Evolutionary conservation across 2,329 filamentous ascomycete genomes (phyloP).

Genomic region (Chlorencoelia australis): DNA sequence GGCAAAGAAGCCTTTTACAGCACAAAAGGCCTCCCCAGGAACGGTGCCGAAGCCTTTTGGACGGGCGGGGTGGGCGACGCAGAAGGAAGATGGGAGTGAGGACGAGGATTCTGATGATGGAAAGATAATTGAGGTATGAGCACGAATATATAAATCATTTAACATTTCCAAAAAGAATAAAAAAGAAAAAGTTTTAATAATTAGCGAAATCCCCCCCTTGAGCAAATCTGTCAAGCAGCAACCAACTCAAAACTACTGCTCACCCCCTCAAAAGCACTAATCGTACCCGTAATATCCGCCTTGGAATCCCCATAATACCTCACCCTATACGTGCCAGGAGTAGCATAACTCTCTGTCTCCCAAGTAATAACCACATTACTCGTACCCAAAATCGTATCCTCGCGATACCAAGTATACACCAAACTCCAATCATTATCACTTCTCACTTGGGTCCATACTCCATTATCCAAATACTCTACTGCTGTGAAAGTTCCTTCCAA

Average conservation of each 20-base stretch:
- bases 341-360: conserved; percentile 55
- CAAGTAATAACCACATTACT: conserved; percentile 73
- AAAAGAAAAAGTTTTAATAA: neutral
- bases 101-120: conserved; percentile 25
- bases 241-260: conserved; percentile 31
- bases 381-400: conserved; percentile 55
- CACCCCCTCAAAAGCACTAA: conserved; percentile 58
- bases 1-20: too few species aligned
- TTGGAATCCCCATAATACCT: conserved; percentile 81
- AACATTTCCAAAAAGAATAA: neutral
- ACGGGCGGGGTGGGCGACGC: conserved; percentile 12
- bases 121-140: conserved; percentile 26
- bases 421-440: conserved; percentile 77
- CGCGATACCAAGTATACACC: conserved; percentile 69
- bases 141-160: conserved; percentile 1
- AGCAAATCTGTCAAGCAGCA: neutral
- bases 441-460: conserved; percentile 53
- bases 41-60: conserved; percentile 8
- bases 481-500: conserved; percentile 68
- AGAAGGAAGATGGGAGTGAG: conserved; percentile 17
- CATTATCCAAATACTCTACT: conserved; percentile 47
- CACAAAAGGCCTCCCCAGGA: too few species aligned
- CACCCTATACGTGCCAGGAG: conserved; percentile 61
- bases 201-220: too few species aligned
- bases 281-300: conserved; percentile 41